These are phyloP conservation scores for Epichloe sibirici DNA, from an alignment of 2,329 filamentous ascomycete genomes.

Conservation along the genomic window DNA sequence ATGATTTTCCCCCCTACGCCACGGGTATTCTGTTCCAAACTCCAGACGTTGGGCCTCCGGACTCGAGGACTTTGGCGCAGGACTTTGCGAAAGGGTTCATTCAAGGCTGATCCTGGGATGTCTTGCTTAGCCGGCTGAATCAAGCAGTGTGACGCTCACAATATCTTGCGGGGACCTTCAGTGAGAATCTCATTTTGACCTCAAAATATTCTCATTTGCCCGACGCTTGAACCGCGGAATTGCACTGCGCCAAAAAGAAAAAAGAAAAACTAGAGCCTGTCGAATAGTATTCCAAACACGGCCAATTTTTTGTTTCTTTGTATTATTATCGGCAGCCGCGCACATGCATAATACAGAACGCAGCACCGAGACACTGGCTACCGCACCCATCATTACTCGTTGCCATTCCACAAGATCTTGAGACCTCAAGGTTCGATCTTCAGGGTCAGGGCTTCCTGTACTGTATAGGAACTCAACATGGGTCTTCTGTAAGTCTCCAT, in stretches of 20 bases:
- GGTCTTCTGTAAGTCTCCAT: slow-evolving; percentile 21
- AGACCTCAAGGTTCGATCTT: neutral
- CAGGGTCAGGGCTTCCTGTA: neutral
- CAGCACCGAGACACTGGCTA: neutral
- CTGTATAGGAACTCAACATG: slow-evolving; percentile 10
- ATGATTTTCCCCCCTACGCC: neutral
- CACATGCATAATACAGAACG: neutral
- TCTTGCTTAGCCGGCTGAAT: neutral
- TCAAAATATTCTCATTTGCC: neutral
- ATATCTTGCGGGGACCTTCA: neutral
- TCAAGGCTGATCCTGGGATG: neutral
- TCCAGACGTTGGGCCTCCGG: neutral
- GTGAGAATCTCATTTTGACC: neutral
- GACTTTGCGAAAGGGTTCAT: neutral
- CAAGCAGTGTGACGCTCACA: neutral
- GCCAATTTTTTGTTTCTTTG: neutral
- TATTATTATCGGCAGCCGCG: neutral
- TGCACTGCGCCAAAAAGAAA: neutral
- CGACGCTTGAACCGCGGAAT: neutral
- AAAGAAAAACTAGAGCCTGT: neutral
- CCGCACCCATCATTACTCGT: neutral
- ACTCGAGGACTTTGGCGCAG: neutral
- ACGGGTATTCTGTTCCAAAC: neutral
- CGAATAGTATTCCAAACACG: neutral
- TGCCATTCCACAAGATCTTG: neutral